Evolutionary conservation across 176 grass and related monocot genomes (phyloP), one percentile per base, ranked within the genome.

Genomic region (Hordeum marinum): DNA sequence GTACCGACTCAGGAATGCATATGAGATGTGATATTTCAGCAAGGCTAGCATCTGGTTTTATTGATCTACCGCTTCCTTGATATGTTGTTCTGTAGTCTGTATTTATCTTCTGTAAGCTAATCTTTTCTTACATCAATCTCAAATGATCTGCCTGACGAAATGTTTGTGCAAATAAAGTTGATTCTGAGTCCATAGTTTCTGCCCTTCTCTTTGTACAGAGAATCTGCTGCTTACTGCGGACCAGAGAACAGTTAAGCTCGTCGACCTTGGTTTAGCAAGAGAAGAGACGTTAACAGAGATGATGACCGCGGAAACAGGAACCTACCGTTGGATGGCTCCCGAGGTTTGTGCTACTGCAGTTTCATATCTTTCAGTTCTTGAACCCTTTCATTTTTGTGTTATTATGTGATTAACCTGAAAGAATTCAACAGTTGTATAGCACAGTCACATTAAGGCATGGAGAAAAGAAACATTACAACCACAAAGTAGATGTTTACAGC

Each of bases 381-480:
- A 68, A 32, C 71, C 37, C 31, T 82, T 68, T 39, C 9, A 25
- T 80, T 65, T 58, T 5, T 86, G 17, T 84, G 48, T 54, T 43
- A 55, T 60, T 84, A 57, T 77, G 67, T 80, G 35, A 80, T 70
- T 61, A 71, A 83, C 54, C 80, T 10, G 13, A 81, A 32, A 87
- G 15, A 64, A 89, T 5, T 78, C 29, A 59, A 70, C 72, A 99
- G 96, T 85, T 99, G 81, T 99, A 96, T 79, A 99, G 93, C 88
- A 99, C 96, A 34, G 96, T 99, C 35, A 99, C 96, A 27, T 90
- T 99, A 45, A 99, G 96, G 80, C 93, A 94, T 21, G 96, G 96
- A 79, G 93, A 99, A 88, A 99, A 99, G 91, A 99, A 99, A 90
- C 93, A 99, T 80, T 99, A 96, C 91, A 99, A 99, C 80, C 96